These are phyloP conservation scores for Coemansia sp. DNA, from an alignment of 192 early-diverging fungal genomes.

Conservation along the genomic window DNA sequence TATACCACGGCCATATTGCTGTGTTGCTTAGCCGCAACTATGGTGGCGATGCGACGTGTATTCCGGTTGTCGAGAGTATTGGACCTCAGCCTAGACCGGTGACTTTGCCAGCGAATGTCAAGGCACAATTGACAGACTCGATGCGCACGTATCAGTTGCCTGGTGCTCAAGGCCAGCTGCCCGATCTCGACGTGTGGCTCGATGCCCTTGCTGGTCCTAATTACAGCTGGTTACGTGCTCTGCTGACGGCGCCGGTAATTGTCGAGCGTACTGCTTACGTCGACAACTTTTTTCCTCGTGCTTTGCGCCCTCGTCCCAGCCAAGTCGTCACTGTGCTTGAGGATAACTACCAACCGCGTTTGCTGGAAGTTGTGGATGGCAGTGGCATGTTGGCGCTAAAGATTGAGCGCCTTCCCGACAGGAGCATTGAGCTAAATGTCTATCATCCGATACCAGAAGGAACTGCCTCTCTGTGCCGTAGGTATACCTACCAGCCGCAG, in stretches of 20 bases:
- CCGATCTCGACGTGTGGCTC: constrained; percentile 57
- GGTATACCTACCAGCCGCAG: constrained; percentile 4
- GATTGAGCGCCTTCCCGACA: constrained; percentile 69
- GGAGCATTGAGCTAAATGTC: constrained; percentile 55
- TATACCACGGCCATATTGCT: constrained; percentile 77
- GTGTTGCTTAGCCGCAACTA: constrained; percentile 74
- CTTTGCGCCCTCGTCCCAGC: constrained; percentile 61
- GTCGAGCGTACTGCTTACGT: constrained; percentile 68
- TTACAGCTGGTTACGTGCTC: constrained; percentile 75
- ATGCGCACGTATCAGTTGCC: constrained; percentile 1
- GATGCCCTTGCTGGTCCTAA: constrained; percentile 64
- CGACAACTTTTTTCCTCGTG: constrained; percentile 59
- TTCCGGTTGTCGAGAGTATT: constrained; percentile 78
- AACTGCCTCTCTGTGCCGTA: constrained; percentile 19
- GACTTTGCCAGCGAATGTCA: background rate
- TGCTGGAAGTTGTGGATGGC: constrained; percentile 5
- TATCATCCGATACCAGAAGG: constrained; percentile 44
- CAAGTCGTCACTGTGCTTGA: constrained; percentile 32
- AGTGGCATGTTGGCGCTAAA: constrained; percentile 70
- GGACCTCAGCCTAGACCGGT: constrained; percentile 7
- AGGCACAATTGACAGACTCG: background rate
- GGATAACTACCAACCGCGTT: background rate
- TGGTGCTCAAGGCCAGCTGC: background rate
- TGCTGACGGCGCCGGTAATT: constrained; percentile 69
- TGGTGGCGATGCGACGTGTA: constrained; percentile 50